phyloP scores from a whole-genome alignment of 805 yeast genomes.

The Barnettozyma populi region DNA sequence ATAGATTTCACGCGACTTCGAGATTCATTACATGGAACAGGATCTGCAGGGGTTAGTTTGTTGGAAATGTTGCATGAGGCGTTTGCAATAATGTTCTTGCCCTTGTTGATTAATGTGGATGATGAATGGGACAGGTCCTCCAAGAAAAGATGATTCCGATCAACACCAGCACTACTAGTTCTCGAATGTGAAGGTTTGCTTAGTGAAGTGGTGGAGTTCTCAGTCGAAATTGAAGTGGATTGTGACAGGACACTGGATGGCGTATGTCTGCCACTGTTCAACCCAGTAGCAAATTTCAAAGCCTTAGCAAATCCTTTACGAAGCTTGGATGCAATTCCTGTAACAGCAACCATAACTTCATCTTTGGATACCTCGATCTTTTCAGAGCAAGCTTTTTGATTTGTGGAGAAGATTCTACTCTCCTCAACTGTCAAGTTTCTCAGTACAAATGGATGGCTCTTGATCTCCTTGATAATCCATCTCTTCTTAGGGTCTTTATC shows the following conservation, averaged over 20 bases:
- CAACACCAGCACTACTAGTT: slow-evolving; percentile 4
- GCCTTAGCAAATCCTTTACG: slow-evolving; percentile 28
- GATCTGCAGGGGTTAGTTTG: neutral
- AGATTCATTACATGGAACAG: neutral
- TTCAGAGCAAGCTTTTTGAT: slow-evolving; percentile 24
- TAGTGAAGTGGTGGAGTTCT: neutral
- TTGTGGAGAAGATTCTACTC: slow-evolving; percentile 18
- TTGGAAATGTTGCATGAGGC: neutral
- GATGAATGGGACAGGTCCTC: neutral
- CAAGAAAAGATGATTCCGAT: neutral
- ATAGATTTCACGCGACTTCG: slow-evolving; percentile 23
- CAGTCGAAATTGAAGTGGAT: neutral
- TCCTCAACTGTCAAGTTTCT: slow-evolving; percentile 34
- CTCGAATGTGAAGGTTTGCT: slow-evolving; percentile 6
- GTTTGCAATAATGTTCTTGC: neutral
- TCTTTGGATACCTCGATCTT: slow-evolving; percentile 55
- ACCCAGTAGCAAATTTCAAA: slow-evolving; percentile 21
- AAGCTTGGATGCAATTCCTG: slow-evolving; percentile 71
- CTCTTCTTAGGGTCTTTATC: slow-evolving; percentile 66
- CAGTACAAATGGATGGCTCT: slow-evolving; percentile 65
- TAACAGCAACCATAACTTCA: slow-evolving; percentile 72
- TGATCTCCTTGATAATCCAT: slow-evolving; percentile 65
- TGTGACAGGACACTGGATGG: neutral
- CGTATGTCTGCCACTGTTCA: neutral
- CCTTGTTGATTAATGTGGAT: slow-evolving; percentile 2